Evolutionary conservation across 179 eudicot genomes (phyloP).

Genomic region (Beta corolliflora): DNA sequence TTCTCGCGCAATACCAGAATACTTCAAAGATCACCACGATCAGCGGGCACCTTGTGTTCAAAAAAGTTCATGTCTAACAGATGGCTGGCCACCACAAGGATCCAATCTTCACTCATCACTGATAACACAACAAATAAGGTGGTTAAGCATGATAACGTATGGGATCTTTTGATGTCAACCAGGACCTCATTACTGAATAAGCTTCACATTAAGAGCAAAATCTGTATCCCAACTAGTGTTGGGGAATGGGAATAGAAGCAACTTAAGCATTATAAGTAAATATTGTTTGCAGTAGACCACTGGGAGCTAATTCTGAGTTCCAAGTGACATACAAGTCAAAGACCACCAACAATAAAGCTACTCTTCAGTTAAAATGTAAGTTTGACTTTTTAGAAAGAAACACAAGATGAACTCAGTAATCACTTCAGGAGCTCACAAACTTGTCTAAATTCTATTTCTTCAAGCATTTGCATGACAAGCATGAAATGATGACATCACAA

Average conservation of each 20-base stretch:
- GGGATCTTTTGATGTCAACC: not conserved
- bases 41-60: not conserved
- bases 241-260: no score
- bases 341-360: not conserved
- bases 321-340: not conserved
- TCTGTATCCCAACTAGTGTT: not conserved
- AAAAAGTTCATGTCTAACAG: not conserved
- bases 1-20: not conserved
- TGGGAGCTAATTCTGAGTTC: not conserved
- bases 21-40: not conserved
- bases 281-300: not conserved
- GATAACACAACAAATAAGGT: conserved; percentile 11
- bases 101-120: conserved; percentile 24
- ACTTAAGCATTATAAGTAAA: no score
- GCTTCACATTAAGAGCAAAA: not conserved
- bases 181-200: not conserved
- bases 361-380: not conserved
- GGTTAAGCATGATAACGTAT: not conserved
- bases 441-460: not conserved
- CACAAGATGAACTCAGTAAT: not conserved
- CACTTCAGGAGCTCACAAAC: not conserved
- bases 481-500: not conserved
- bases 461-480: not conserved
- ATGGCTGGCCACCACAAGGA: not conserved
- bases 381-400: not conserved